These are phyloP conservation scores for Entomortierella lignicola DNA, from an alignment of 192 early-diverging fungal species.

Conservation along the genomic window DNA sequence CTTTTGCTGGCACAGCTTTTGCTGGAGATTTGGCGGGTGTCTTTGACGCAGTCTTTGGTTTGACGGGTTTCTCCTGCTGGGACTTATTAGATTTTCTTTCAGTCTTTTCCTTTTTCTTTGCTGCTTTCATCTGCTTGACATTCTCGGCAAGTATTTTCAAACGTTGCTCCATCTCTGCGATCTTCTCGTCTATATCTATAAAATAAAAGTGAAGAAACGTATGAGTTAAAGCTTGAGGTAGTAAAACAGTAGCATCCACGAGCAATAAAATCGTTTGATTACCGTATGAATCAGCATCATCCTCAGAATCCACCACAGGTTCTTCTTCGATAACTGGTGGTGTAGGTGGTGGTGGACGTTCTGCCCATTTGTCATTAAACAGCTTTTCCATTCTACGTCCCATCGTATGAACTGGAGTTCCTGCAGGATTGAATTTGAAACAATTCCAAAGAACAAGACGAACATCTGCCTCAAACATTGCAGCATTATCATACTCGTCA, in stretches of 20 bases:
- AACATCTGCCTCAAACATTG: slow-evolving; percentile 76
- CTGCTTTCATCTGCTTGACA: slow-evolving; percentile 42
- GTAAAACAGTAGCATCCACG: neutral
- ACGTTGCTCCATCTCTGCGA: slow-evolving; percentile 48
- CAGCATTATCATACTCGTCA: slow-evolving; percentile 67
- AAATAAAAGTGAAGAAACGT: neutral
- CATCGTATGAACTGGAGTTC: slow-evolving; percentile 69
- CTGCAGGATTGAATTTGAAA: slow-evolving; percentile 76
- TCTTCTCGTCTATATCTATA: slow-evolving; percentile 37
- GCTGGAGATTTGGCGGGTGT: slow-evolving; percentile 11
- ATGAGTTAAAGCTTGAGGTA: too few relatives aligned
- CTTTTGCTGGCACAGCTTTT: slow-evolving; percentile 26
- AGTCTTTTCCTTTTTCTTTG: slow-evolving; percentile 47
- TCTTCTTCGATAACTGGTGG: slow-evolving; percentile 29
- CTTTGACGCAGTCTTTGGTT: slow-evolving; percentile 30
- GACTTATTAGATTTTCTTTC: slow-evolving; percentile 34
- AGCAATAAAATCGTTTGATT: too few relatives aligned
- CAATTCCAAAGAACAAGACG: slow-evolving; percentile 83
- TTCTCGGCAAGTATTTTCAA: slow-evolving; percentile 44
- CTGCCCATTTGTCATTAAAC: slow-evolving; percentile 79
- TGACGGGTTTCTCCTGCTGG: slow-evolving; percentile 22
- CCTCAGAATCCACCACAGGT: slow-evolving; percentile 30
- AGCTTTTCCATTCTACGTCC: slow-evolving; percentile 73
- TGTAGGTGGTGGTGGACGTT: slow-evolving; percentile 50
- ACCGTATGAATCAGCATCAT: slow-evolving; percentile 40